Base-by-base conservation (phyloP, 2,329 filamentous ascomycete species). In the Alternaria alternata region DNA sequence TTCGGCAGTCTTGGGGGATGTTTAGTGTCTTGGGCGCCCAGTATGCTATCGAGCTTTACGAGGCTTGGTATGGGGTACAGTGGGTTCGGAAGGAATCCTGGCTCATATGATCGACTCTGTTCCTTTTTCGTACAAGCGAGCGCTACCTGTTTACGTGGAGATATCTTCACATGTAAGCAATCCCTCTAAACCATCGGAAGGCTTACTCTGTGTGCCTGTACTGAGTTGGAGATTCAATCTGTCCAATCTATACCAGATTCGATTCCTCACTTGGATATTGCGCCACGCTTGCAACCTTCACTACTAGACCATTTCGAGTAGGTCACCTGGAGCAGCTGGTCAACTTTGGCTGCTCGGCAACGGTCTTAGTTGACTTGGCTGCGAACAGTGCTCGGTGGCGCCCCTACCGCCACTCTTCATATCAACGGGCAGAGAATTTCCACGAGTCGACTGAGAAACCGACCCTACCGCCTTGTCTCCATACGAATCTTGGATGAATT, bases 391-490 rank as follows among this genome's bases (percentile, higher is more conserved):
- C 18, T 26, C n/a, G 30, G 30, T 41, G 57, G 34, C 26, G 24
- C 30, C 30, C 42, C 8, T 26, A 44, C 41, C 41, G 41, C 38
- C 41, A 26, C 44, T 49, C 22, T 16, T 49, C 47, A 56, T 59
- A 32, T 55, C 7, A 34, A 26, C 44, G 44, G 57, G 24, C 18
- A 24, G 55, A 56, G 38, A 59, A 56, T 24, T 55, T 56, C 57
- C 57, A 42, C 44, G 57, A 56, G 52, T 51, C 24, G 38, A 36
- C 6, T 14, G 5, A 36, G 32, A 16, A 14, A 36, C 32, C 14
- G 12, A 14, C 32, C 32, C 12, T 36, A 36, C 32, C 14, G 12
- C 12, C 28, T 55, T 22, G 44, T 30, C 22, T 32, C 22, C 18
- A 24, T 22, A 44, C 26, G 9, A 28, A 30, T 20, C 26, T 26